Conservation (phyloP, 2,329 filamentous ascomycete genomes). For the Dactylellina cionopaga region DNA sequence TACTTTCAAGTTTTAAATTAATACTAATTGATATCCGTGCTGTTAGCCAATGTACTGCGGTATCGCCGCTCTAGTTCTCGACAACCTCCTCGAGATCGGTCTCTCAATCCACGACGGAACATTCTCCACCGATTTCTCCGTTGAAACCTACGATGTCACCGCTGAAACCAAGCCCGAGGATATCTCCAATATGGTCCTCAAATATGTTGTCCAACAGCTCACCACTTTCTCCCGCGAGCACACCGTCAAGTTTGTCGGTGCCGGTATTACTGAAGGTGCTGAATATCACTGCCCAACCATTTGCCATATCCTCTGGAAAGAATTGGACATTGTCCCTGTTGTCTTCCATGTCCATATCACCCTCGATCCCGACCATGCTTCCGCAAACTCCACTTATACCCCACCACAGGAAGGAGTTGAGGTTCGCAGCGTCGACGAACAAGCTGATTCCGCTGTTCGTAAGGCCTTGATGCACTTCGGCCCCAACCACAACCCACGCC, state of each 20-base stretch:
- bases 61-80: slow-evolving; percentile 68
- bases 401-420: slow-evolving; percentile 61
- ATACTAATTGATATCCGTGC: too few relatives aligned
- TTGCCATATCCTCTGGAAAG: slow-evolving; percentile 77
- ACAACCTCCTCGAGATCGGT: slow-evolving; percentile 69
- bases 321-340: slow-evolving; percentile 79
- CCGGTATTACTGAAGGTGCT: slow-evolving; percentile 73
- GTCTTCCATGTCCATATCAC: slow-evolving; percentile 65
- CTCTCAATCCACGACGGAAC: slow-evolving; percentile 78
- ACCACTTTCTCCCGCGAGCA: slow-evolving; percentile 65
- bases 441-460: slow-evolving; percentile 81
- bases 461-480: slow-evolving; percentile 84
- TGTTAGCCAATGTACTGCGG: slow-evolving; percentile 71
- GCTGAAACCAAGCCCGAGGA: slow-evolving; percentile 59
- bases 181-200: slow-evolving; percentile 67
- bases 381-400: slow-evolving; percentile 53
- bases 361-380: slow-evolving; percentile 37
- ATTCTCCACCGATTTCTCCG: slow-evolving; percentile 77
- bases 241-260: slow-evolving; percentile 77
- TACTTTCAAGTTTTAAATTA: neutral
- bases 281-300: slow-evolving; percentile 71
- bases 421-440: slow-evolving; percentile 71
- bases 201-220: slow-evolving; percentile 65
- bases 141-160: slow-evolving; percentile 68
- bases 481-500: slow-evolving; percentile 74